Percentiles rank a stretch among this genome's conserved stretches.
phyloP scores from a whole-genome alignment of 306 rosid species.

The Medicago arabica region DNA sequence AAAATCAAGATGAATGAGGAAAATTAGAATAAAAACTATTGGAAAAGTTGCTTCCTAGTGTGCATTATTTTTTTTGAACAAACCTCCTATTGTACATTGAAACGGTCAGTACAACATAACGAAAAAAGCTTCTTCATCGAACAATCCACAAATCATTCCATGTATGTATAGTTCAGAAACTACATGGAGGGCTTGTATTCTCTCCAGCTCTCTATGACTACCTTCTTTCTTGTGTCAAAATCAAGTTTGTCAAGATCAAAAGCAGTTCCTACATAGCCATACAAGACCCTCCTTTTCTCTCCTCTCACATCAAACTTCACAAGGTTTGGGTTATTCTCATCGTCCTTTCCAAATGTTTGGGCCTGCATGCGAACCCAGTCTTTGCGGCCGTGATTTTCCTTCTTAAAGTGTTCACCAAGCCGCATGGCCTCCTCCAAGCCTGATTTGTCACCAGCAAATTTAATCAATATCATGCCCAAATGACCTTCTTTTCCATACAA shows the following conservation, averaged over 20 bases:
- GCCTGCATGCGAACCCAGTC: constrained; percentile 78
- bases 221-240: constrained; percentile 89
- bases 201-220: constrained; percentile 70
- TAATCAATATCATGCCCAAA: constrained; percentile 81
- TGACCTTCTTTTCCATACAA: constrained; percentile 97
- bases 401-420: constrained; percentile 76
- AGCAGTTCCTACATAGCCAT: constrained; percentile 90
- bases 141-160: constrained; percentile 30
- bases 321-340: constrained; percentile 84
- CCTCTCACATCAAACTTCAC: constrained; percentile 73
- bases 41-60: constrained; percentile 31
- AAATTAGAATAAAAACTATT: constrained; percentile 10
- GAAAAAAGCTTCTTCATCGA: constrained; percentile 40
- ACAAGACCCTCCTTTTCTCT: constrained; percentile 80
- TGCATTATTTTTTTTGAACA: not conserved
- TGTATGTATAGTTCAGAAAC: constrained; percentile 47
- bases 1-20: constrained; percentile 28
- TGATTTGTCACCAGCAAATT: constrained; percentile 76
- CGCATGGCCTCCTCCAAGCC: constrained; percentile 87
- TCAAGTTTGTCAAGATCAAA: constrained; percentile 89
- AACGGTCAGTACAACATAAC: constrained; percentile 40
- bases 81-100: constrained; percentile 39
- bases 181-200: constrained; percentile 64
- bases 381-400: constrained; percentile 81
- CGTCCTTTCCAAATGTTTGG: constrained; percentile 66